Percentiles rank a stretch among this genome's conserved stretches.
Conservation (phyloP, 2,329 filamentous ascomycete genomes). For the Venturia aucupariae region DNA sequence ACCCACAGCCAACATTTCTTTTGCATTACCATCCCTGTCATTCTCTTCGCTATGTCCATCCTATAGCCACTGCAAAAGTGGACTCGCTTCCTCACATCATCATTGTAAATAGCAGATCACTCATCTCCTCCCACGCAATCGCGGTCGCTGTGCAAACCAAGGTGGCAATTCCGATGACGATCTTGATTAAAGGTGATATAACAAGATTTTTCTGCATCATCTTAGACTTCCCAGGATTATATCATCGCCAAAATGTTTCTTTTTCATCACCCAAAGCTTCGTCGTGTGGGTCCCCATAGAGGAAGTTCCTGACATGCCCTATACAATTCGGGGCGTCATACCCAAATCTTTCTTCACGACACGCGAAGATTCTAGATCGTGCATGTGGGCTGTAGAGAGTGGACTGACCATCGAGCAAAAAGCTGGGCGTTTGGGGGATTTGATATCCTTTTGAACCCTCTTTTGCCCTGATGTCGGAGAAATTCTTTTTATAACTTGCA, state of each 20-base stretch:
- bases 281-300: background rate
- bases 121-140: background rate
- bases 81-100: background rate
- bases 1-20: background rate
- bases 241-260: background rate
- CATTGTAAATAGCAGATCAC: background rate
- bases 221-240: background rate
- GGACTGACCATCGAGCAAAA: background rate
- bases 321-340: background rate
- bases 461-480: background rate
- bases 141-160: background rate
- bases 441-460: background rate
- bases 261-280: background rate
- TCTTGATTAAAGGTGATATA: background rate
- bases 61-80: background rate
- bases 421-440: conserved; percentile 7
- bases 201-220: background rate
- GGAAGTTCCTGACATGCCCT: background rate
- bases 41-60: background rate
- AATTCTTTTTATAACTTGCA: background rate
- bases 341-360: background rate
- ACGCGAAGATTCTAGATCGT: background rate
- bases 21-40: background rate
- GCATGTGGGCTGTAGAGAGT: background rate
- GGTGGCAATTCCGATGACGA: background rate